Evolutionary conservation across 75 land plant genomes (phyloP).

Genomic region (Selaginella tamariscina): DNA sequence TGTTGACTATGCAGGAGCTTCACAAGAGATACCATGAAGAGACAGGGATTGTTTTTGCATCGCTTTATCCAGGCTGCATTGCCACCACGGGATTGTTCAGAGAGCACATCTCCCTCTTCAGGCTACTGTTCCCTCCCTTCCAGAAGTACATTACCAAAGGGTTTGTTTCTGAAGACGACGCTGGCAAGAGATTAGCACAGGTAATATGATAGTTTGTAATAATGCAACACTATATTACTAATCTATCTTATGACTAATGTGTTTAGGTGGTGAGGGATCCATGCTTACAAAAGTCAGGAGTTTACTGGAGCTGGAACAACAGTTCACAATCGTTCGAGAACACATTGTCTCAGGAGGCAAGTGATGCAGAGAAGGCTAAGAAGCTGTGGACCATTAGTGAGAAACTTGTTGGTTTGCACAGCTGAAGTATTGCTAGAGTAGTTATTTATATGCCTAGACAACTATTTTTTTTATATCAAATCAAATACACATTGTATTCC

Average conservation of each 20-base stretch:
- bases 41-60: conserved; percentile 80
- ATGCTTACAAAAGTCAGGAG: conserved; percentile 89
- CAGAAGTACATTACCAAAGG: conserved; percentile 99
- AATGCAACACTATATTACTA: background rate
- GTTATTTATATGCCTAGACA: no score
- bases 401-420: conserved; percentile 73
- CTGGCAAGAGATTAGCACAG: conserved; percentile 98
- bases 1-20: conserved; percentile 98
- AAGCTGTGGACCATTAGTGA: conserved; percentile 95
- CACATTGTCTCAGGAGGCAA: conserved; percentile 87
- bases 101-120: conserved; percentile 90
- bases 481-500: no score
- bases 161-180: conserved; percentile 89
- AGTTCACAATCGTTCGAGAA: conserved; percentile 90
- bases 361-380: conserved; percentile 80
- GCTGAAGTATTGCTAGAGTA: no score
- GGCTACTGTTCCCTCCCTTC: conserved; percentile 94
- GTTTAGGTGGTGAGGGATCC: conserved; percentile 90
- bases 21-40: conserved; percentile 90
- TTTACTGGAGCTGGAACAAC: conserved; percentile 99
- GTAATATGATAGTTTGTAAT: no score
- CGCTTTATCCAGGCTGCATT: conserved; percentile 98
- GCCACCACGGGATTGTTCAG: conserved; percentile 97
- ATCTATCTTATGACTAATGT: background rate
- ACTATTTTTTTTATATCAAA: no score